Base-by-base conservation (phyloP, 495 filamentous ascomycete genomes). In the Penicillium parvum region DNA sequence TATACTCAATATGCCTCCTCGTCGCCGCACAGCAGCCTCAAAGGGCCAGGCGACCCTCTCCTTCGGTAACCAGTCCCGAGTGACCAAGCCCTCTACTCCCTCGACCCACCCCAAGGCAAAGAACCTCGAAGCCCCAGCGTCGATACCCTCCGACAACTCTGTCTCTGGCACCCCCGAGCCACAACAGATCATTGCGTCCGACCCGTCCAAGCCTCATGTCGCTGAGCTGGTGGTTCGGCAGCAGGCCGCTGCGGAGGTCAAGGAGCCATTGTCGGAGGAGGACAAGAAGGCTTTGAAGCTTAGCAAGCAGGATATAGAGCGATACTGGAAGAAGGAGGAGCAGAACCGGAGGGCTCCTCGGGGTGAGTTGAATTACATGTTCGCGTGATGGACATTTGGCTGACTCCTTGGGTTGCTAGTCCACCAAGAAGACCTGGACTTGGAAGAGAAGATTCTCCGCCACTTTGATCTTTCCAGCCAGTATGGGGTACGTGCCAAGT, bases 401-500 rank as follows among this genome's bases (percentile, higher is more conserved):
- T 32, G 52, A 50, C 28, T 22, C 11, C 16, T 54, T 2, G n/a
- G n/a, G n/a, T 40, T 45, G 43, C 47, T 58, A 64, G 81, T 90
- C 32, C 92, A 97, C 59, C 85, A 90, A 65, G 58, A 78, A 47
- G 84, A 69, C 3, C 58, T 98, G 37, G 69, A 72, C 4, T 50
- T 86, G 7, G 73, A 85, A 29, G 92, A 96, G 74, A 90, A 88
- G 72, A 82, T 95, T 32, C 69, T 91, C 49, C 68, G 91, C 49
- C 84, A 94, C 54, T 98, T 88, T 65, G 92, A 98, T 60, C 78
- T 94, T 28, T 87, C 79, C 37, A 82, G 72, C 47, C 86, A 95
- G 61, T 98, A 86, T 64, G 92, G 92, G 45, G 89, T 95, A 78
- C 63, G 86, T 82, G 12, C n/a, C n/a, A n/a, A n/a, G 12, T 32